Percentiles rank a stretch among this genome's conserved stretches.
Evolutionary conservation across 805 yeast genomes (phyloP).

Genomic region (Saccharomycopsis sp.): DNA sequence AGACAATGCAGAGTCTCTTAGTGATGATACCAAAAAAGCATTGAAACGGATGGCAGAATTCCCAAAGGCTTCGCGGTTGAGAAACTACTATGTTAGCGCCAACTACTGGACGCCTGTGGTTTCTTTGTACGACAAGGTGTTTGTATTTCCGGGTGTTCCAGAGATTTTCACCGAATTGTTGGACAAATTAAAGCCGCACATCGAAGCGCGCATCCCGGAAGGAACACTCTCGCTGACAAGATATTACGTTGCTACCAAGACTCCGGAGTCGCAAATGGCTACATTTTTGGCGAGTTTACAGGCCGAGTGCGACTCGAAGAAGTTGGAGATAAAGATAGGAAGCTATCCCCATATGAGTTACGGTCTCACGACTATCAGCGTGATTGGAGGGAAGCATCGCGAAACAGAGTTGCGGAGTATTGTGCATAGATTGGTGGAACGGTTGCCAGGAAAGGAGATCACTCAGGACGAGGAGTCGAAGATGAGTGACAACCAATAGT

Average conservation of each 20-base stretch:
- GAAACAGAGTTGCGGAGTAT: slow-evolving; percentile 34
- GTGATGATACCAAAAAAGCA: slow-evolving; percentile 44
- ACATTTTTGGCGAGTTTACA: slow-evolving; percentile 53
- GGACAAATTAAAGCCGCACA: slow-evolving; percentile 34
- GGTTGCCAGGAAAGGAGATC: slow-evolving; percentile 52
- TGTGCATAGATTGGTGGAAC: slow-evolving; percentile 39
- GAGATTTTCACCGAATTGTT: slow-evolving; percentile 56
- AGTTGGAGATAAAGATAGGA: slow-evolving; percentile 58
- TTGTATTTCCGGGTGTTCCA: slow-evolving; percentile 81
- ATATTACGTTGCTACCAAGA: slow-evolving; percentile 53
- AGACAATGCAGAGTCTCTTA: slow-evolving; percentile 32
- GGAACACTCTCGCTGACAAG: slow-evolving; percentile 33
- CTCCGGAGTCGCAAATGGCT: slow-evolving; percentile 64
- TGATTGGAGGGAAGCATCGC: slow-evolving; percentile 50
- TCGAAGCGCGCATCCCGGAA: slow-evolving; percentile 33
- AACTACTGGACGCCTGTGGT: slow-evolving; percentile 83
- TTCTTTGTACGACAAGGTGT: slow-evolving; percentile 54
- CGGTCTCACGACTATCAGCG: slow-evolving; percentile 62
- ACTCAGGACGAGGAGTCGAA: slow-evolving; percentile 47
- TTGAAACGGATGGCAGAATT: slow-evolving; percentile 75
- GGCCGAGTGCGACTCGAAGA: slow-evolving; percentile 18
- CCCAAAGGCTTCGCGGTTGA: slow-evolving; percentile 41
- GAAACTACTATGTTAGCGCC: slow-evolving; percentile 41
- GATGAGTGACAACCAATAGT: background rate
- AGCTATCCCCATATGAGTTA: slow-evolving; percentile 75